phyloP scores from a whole-genome alignment of 2,329 filamentous ascomycete genomes.

The Alternaria triticimaculans region DNA sequence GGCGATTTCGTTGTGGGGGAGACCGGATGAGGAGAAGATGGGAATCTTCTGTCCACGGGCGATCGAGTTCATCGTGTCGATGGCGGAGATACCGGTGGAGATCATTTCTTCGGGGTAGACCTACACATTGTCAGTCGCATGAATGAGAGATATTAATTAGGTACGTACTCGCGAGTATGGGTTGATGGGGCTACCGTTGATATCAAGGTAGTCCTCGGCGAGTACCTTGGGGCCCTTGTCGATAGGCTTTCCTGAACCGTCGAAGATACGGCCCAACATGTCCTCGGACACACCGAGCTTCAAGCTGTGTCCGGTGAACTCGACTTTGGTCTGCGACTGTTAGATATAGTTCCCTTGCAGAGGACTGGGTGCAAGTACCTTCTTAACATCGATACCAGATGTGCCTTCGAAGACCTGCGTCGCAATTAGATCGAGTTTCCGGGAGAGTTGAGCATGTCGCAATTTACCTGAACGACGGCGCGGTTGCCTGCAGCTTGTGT shows the following conservation, averaged over 20 bases:
- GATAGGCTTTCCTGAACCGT: constrained; percentile 96
- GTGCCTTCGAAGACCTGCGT: constrained; percentile 94
- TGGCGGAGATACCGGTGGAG: constrained; percentile 97
- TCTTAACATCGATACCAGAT: constrained; percentile 97
- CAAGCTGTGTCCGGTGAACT: constrained; percentile 95
- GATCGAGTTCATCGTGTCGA: constrained; percentile 92
- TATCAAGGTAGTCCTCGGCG: constrained; percentile 97
- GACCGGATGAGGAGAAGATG: constrained; percentile 97
- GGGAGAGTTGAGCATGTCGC: not conserved
- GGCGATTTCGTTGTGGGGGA: constrained; percentile 99
- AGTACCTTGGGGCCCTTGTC: constrained; percentile 99
- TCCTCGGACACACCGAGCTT: constrained; percentile 99
- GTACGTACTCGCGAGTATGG: constrained; percentile 88
- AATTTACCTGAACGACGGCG: constrained; percentile 86
- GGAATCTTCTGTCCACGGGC: constrained; percentile 99
- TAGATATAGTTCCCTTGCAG: constrained; percentile 22
- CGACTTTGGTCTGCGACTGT: constrained; percentile 80
- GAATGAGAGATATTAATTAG: constrained; percentile 18
- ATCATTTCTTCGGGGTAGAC: constrained; percentile 99
- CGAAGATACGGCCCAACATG: constrained; percentile 98
- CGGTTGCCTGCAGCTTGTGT: constrained; percentile 71
- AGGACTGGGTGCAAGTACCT: constrained; percentile 56
- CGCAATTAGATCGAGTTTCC: constrained; percentile 28
- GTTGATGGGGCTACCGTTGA: constrained; percentile 99
- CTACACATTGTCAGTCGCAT: constrained; percentile 54